phyloP scores from a whole-genome alignment of 768 basidiomycete species.

The Amanita inopinata region DNA sequence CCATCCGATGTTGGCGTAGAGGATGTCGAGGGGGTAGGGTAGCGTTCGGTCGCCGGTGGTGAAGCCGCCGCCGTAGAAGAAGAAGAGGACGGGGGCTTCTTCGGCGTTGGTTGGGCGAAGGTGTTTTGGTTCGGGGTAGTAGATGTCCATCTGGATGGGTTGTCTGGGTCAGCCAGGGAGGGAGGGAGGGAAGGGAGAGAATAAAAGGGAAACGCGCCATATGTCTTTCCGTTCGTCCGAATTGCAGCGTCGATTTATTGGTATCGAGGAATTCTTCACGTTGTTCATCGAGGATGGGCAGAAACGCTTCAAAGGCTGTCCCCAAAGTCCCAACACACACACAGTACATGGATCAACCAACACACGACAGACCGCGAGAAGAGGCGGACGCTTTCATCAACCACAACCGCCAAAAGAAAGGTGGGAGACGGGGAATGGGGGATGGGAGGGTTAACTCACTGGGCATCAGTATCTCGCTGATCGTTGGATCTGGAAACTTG shows the following conservation, averaged over 20 bases:
- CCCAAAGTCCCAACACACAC: too few species aligned
- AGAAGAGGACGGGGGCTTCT: constrained; percentile 42
- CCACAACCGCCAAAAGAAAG: background rate
- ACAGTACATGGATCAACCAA: too few species aligned
- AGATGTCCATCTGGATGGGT: constrained; percentile 47
- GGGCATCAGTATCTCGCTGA: constrained; percentile 2
- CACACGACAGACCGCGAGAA: too few species aligned
- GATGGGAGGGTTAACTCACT: too few species aligned
- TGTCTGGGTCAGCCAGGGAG: background rate
- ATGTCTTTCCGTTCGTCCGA: constrained; percentile 3
- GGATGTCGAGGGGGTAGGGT: constrained; percentile 36
- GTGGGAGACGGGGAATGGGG: too few species aligned
- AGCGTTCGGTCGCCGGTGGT: constrained; percentile 37
- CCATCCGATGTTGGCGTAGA: constrained; percentile 46
- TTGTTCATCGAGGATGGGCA: background rate
- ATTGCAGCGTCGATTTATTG: constrained; percentile 5
- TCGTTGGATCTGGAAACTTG: background rate
- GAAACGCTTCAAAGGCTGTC: constrained; percentile 6
- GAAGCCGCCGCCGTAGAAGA: constrained; percentile 62
- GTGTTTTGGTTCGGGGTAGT: constrained; percentile 35
- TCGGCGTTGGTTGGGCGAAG: constrained; percentile 15
- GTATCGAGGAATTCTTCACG: background rate
- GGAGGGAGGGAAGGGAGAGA: background rate
- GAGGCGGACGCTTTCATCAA: background rate
- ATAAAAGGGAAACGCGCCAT: too few species aligned